Evolutionary conservation across 805 yeast species (phyloP), one percentile per base, ranked within the genome.

Genomic region (Yarrowia phangngaensis): DNA sequence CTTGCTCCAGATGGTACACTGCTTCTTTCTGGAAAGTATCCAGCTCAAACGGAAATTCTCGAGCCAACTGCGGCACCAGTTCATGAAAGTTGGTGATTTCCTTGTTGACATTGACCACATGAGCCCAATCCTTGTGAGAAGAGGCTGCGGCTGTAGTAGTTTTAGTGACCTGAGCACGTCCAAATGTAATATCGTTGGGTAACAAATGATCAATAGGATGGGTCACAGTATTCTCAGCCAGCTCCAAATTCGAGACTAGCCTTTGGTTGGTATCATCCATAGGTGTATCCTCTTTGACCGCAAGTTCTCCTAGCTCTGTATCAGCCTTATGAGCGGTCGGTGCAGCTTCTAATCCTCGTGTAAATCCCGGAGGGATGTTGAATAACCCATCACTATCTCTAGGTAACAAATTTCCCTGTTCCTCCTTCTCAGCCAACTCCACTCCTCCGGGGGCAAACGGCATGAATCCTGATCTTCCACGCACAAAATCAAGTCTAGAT

Each of bases 11-110:
- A 64, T 89, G 97, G 60, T 84, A 92, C 0, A 92, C 84, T 0
- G 99, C 98, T 67, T 92, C 97, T 60, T 92, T 88, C 64, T 92
- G 99, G 67, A 92, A 92, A 24, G 84, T 81, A 67, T 92, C 99
- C 36, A 92, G 71, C 62, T 88, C 90, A 61, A 92, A 92, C 0
- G 98, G 97, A 92, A 95, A 92, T 34, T 74, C 78, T 45, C 95
- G 71, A 0, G 98, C 98, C 72, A 92, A 90, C 53, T 84, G 80
- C 0, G 98, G 97, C 6, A 92, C 87, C 43, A 92, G 69, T 58
- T 89, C 95, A 13, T 77, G 72, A 61, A 92, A 92, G 64, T 92
- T 88, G 20, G 82, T 84, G 51, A 92, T 77, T 53, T 75, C 77
- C 59, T 87, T 94, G 59, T 84, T 79, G 38, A 92, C 67, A 58